A percentile compares a stretch with the other conserved stretches of the same genome.
These are phyloP conservation scores for Cryphonectria nitschkei DNA, from an alignment of 2,329 filamentous ascomycete genomes.

Conservation along the genomic window DNA sequence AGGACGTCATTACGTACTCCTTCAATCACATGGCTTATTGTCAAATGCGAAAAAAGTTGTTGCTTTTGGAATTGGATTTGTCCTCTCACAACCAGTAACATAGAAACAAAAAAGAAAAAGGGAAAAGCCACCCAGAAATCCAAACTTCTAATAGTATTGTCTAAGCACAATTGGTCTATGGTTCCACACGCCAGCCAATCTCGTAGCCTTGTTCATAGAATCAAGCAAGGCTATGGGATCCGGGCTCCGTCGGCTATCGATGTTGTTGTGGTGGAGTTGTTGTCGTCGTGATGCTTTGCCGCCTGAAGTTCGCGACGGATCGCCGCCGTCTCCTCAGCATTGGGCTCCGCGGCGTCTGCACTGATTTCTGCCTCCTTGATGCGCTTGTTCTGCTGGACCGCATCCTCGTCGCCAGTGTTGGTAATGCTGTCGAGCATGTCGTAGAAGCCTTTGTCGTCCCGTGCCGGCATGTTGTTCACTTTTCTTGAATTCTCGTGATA, in stretches of 20 bases:
- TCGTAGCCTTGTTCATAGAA: no score
- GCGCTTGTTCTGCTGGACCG: slow-evolving; percentile 20
- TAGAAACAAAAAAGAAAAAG: no score
- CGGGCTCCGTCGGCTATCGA: not conserved
- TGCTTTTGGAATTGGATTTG: no score
- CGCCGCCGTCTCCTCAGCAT: slow-evolving; percentile 2
- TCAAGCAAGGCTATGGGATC: not conserved
- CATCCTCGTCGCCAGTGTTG: slow-evolving; percentile 13
- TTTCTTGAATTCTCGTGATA: not conserved
- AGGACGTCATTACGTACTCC: no score
- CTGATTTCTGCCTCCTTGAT: slow-evolving; percentile 16
- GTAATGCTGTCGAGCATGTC: slow-evolving; percentile 17
- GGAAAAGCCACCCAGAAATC: no score
- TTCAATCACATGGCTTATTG: no score
- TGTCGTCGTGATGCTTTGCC: not conserved
- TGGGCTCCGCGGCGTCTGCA: slow-evolving; percentile 14
- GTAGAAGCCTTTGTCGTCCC: slow-evolving; percentile 9
- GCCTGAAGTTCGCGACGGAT: not conserved
- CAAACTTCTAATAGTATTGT: no score
- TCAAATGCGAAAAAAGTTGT: no score
- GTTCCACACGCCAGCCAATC: no score
- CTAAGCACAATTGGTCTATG: no score
- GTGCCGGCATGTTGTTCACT: slow-evolving; percentile 3
- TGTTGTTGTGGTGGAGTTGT: not conserved
- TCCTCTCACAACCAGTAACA: no score